A percentile compares a stretch with the other conserved stretches of the same genome.
Conservation (phyloP, 2,329 filamentous ascomycete genomes). For the Fusarium pseudonygamai region DNA sequence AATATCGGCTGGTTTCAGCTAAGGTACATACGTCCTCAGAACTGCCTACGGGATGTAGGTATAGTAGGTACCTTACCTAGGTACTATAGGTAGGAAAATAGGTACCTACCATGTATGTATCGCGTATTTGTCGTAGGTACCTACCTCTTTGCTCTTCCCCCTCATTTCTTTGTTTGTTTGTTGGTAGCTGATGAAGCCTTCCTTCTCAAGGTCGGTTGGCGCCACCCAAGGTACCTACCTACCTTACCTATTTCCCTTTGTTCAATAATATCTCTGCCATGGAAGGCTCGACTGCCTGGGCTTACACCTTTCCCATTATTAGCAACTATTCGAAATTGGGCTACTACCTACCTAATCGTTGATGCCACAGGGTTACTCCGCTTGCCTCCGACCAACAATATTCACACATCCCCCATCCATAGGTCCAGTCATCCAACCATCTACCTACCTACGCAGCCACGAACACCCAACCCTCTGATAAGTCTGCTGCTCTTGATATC, state of each 20-base stretch:
- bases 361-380: conserved; percentile 27
- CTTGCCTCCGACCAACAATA: conserved; percentile 15
- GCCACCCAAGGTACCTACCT: background rate
- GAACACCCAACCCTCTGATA: background rate
- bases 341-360: background rate
- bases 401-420: background rate
- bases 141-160: background rate
- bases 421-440: background rate
- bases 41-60: background rate
- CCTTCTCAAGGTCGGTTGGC: background rate
- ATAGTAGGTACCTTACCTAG: no score
- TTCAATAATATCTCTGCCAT: background rate
- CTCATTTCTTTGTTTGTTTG: conserved; percentile 14
- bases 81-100: background rate
- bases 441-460: background rate
- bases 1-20: conserved; percentile 23
- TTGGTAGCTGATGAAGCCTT: background rate
- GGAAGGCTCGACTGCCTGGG: background rate
- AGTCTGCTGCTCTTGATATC: background rate
- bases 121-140: background rate
- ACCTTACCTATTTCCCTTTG: background rate
- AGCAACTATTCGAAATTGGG: background rate
- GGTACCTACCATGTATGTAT: background rate
- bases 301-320: background rate
- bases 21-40: background rate